Conservation (phyloP, 108 stramenopile genomes). For the Epipyxis sp. region DNA sequence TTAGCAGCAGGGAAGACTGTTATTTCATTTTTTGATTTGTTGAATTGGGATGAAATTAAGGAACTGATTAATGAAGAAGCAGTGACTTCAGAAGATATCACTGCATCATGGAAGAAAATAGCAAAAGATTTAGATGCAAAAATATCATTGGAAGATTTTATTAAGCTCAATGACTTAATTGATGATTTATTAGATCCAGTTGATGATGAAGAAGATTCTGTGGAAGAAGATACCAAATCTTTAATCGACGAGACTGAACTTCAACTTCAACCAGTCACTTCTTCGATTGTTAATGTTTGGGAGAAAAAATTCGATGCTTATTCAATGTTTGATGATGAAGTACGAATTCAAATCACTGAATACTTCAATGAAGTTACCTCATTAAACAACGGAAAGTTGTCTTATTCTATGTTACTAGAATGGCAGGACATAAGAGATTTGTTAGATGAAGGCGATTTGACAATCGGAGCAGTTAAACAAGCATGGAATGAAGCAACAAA, state of each 20-base stretch:
- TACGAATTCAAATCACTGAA: not conserved
- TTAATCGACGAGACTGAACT: not conserved
- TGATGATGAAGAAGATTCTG: not conserved
- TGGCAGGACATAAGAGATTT: not conserved
- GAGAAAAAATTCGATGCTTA: not conserved
- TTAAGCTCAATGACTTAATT: not conserved
- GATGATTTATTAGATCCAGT: not conserved
- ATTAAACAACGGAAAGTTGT: not conserved
- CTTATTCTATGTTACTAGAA: not conserved
- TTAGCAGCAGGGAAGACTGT: not conserved
- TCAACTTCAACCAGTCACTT: not conserved
- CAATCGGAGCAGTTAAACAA: not conserved
- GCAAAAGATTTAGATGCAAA: not conserved
- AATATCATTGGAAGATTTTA: not conserved
- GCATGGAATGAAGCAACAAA: not conserved
- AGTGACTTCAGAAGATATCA: not conserved
- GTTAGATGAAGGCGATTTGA: not conserved
- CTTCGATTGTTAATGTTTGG: not conserved
- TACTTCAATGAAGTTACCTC: not conserved
- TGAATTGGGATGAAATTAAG: not conserved
- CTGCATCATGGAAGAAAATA: not conserved
- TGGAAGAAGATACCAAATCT: not conserved
- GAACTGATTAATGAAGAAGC: not conserved
- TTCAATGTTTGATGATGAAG: not conserved
- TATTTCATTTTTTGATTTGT: not conserved